phyloP scores from a whole-genome alignment of 2,329 filamentous ascomycete species.

The Pseudogymnoascus sp. region DNA sequence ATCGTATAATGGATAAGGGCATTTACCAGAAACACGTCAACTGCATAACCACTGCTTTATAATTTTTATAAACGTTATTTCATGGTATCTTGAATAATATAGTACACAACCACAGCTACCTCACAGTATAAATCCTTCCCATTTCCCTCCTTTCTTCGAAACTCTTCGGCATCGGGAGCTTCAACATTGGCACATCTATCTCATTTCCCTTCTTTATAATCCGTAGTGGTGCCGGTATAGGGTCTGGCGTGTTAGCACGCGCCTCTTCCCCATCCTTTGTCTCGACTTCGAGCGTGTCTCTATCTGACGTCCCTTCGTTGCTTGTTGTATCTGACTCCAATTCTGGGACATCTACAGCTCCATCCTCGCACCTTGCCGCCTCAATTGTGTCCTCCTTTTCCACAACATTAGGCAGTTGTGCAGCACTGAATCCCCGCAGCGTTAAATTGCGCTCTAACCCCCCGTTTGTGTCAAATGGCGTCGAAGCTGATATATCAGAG shows the following conservation, averaged over 20 bases:
- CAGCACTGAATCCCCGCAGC: not conserved
- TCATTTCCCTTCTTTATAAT: not conserved
- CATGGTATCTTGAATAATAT: not conserved
- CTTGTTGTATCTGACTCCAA: not conserved
- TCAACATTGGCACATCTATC: not conserved
- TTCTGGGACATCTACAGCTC: not conserved
- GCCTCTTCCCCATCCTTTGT: not conserved
- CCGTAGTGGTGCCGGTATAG: not conserved
- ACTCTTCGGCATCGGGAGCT: not conserved
- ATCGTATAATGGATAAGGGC: too few species aligned
- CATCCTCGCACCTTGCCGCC: not conserved
- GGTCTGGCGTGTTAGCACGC: not conserved
- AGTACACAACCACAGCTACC: not conserved
- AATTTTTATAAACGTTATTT: not conserved
- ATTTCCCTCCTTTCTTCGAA: not conserved
- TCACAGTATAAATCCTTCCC: not conserved
- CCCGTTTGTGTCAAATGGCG: not conserved
- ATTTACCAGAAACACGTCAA: too few species aligned
- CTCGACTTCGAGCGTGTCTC: not conserved
- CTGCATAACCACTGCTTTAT: too few species aligned
- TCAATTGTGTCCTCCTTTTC: not conserved
- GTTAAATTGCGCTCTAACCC: not conserved
- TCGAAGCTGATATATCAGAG: not conserved
- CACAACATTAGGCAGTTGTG: not conserved
- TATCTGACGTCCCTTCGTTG: not conserved